A percentile compares a stretch with the other conserved stretches of the same genome.
These are phyloP conservation scores for Leccinum olivaceopallidum DNA, from an alignment of 768 basidiomycete genomes.

Conservation along the genomic window DNA sequence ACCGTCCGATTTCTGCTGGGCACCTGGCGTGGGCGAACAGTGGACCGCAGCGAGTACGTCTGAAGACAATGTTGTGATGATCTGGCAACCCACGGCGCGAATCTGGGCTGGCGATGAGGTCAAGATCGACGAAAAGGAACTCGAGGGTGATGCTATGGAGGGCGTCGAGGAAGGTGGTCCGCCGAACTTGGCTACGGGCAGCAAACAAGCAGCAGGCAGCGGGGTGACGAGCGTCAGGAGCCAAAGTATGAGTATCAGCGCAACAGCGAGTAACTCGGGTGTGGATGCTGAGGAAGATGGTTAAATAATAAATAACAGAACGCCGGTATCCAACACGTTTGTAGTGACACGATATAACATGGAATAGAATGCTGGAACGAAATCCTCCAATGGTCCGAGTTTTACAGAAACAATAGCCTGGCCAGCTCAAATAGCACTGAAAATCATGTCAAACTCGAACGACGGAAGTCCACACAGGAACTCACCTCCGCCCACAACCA, in stretches of 20 bases:
- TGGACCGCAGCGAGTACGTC: constrained; percentile 90
- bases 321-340: constrained; percentile 13
- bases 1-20: constrained; percentile 96
- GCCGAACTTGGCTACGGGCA: constrained; percentile 14
- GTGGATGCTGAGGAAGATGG: constrained; percentile 44
- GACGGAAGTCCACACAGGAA: constrained; percentile 7
- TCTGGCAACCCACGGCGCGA: constrained; percentile 96
- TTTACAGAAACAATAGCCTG: constrained; percentile 64
- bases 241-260: constrained; percentile 64
- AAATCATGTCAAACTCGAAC: constrained; percentile 1
- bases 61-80: constrained; percentile 96
- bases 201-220: constrained; percentile 26
- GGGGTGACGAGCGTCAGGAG: constrained; percentile 47
- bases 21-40: constrained; percentile 74
- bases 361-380: constrained; percentile 2
- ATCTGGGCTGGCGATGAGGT: constrained; percentile 92
- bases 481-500: constrained; percentile 79
- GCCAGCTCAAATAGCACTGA: constrained; percentile 76
- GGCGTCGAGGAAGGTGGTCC: constrained; percentile 52
- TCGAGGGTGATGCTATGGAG: constrained; percentile 81
- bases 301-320: constrained; percentile 17
- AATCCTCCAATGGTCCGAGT: not conserved
- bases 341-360: constrained; percentile 3
- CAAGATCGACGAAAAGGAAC: constrained; percentile 79
- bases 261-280: constrained; percentile 47